A percentile compares a stretch with the other conserved stretches of the same genome.
These are phyloP conservation scores for Mycocentrospora acerina DNA, from an alignment of 2,329 filamentous ascomycete species.

Conservation along the genomic window DNA sequence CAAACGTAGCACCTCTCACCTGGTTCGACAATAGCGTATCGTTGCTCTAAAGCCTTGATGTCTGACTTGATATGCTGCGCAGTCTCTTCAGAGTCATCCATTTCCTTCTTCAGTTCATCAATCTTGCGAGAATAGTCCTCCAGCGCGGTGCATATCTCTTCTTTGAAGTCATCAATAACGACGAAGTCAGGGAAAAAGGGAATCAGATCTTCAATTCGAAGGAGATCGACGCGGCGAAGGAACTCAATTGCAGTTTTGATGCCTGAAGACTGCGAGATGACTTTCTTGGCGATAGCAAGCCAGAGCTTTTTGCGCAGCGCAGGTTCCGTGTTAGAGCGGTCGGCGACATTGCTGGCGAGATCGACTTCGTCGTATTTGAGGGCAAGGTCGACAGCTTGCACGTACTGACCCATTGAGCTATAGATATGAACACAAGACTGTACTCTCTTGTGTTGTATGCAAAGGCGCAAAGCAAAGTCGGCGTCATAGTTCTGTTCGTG, in stretches of 20 bases:
- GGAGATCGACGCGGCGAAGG: slow-evolving; percentile 82
- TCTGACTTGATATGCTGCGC: slow-evolving; percentile 89
- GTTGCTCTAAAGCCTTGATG: slow-evolving; percentile 79
- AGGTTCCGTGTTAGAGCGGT: slow-evolving; percentile 76
- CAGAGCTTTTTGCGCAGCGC: slow-evolving; percentile 88
- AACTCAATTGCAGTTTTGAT: slow-evolving; percentile 91
- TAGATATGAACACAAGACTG: slow-evolving; percentile 97
- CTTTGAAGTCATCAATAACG: slow-evolving; percentile 98
- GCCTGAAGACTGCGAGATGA: slow-evolving; percentile 80
- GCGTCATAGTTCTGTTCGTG: slow-evolving; percentile 87
- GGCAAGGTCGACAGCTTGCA: slow-evolving; percentile 89
- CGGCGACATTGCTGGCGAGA: slow-evolving; percentile 84
- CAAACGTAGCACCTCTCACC: slow-evolving; percentile 94
- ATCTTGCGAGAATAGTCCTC: slow-evolving; percentile 94
- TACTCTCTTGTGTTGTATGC: slow-evolving; percentile 90
- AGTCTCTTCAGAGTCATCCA: slow-evolving; percentile 90
- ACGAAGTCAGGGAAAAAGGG: slow-evolving; percentile 99
- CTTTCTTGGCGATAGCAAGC: slow-evolving; percentile 92
- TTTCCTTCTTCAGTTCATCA: slow-evolving; percentile 83
- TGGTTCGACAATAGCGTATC: slow-evolving; percentile 95
- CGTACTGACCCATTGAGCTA: slow-evolving; percentile 91
- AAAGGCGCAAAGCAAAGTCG: slow-evolving; percentile 92
- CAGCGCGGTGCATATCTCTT: slow-evolving; percentile 91
- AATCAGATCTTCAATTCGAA: slow-evolving; percentile 94
- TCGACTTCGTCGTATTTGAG: slow-evolving; percentile 88